Evolutionary conservation across 2,329 filamentous ascomycete species (phyloP), one percentile per base, ranked within the genome.

Genomic region (Cercospora sesami): DNA sequence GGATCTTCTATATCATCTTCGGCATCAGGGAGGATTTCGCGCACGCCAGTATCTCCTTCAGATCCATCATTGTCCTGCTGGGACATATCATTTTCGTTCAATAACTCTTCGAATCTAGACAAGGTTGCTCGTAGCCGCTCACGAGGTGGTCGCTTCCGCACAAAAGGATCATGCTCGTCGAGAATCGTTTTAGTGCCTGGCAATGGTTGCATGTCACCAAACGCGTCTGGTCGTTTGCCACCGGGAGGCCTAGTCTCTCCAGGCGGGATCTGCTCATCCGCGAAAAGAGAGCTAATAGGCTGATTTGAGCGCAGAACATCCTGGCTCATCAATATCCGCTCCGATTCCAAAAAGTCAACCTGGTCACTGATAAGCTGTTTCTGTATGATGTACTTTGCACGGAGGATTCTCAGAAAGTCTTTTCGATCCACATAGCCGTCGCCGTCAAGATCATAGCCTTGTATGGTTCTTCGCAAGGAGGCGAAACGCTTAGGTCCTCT

Each of bases 391-490:
- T 96, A 98, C 78, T 96, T 97, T 0, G 94, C 94, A 53, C 92
- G 86, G 79, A 98, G 97, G 80, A 99, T 91, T 65, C 94, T 89
- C 33, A 98, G 80, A 74, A 97, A 96, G 78, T 99, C 94, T 73
- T 90, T 90, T 16, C 95, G 87, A 74, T 90, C 89, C 51, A 98
- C 90, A 73, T 87, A 96, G 10, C 94, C 94, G 79, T 98, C 94
- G 1, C 87, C 86, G 74, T 98, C 92, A 61, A 97, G 87, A 75
- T 99, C 95, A 75, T 97, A 98, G 12, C 93, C 94, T 65, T 92
- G 87, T 76, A 98, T 96, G 2, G 95, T 90, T 68, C 90, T 87
- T 66, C 82, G 84, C 51, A 94, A 83, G 71, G 91, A 89, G 73
- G 92, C 88, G 73, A 90, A 81, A 26, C 85, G 84, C 64, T 82